These are phyloP conservation scores for Centaurea solstitialis DNA, from an alignment of 129 eudicot species.

Conservation along the genomic window DNA sequence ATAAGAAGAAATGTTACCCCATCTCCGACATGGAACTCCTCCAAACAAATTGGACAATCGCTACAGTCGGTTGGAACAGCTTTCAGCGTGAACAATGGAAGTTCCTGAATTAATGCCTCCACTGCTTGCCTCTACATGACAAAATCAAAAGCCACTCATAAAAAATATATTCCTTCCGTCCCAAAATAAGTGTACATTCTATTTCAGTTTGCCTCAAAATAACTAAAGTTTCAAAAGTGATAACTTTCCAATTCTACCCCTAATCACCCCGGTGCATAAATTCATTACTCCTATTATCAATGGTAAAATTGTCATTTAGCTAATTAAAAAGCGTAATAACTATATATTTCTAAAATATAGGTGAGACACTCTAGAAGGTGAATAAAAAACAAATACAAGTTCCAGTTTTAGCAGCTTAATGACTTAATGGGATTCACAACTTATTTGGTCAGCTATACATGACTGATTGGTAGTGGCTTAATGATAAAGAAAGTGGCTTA, in stretches of 20 bases:
- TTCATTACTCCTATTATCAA: neutral
- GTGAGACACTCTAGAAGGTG: slow-evolving; percentile 3
- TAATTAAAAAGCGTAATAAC: neutral
- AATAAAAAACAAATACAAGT: neutral
- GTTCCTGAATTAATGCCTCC: slow-evolving; percentile 84
- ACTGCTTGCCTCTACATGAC: slow-evolving; percentile 82
- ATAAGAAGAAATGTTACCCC: slow-evolving; percentile 54
- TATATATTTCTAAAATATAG: neutral
- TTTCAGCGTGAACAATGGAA: slow-evolving; percentile 84
- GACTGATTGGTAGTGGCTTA: too few species aligned
- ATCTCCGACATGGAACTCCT: slow-evolving; percentile 87
- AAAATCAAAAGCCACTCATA: neutral
- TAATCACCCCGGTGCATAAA: neutral
- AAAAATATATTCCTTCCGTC: neutral
- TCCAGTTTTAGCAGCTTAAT: neutral
- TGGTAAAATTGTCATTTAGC: neutral
- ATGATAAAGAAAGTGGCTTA: too few species aligned
- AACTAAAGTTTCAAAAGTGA: neutral
- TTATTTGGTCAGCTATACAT: too few species aligned
- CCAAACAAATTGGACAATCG: slow-evolving; percentile 99
- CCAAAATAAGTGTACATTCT: neutral
- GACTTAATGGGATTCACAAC: too few species aligned
- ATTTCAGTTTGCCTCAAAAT: neutral
- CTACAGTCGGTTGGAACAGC: slow-evolving; percentile 98
- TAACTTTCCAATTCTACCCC: neutral